Evolutionary conservation across 139 green algal species (phyloP).

Genomic region (Tetradesmus lagerheimii): DNA sequence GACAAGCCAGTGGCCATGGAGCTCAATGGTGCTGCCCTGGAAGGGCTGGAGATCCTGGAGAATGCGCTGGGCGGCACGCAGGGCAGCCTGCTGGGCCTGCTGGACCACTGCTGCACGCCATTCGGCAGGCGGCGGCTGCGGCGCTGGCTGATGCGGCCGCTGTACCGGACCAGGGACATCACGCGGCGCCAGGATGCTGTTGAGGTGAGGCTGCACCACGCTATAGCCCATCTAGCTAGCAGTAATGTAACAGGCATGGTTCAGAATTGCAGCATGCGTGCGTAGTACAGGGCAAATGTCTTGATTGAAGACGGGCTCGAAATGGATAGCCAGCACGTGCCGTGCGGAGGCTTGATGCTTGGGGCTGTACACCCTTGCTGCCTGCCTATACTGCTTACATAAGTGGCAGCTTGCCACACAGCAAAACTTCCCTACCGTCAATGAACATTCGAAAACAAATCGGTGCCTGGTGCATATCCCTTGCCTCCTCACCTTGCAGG

Average conservation of each 20-base stretch:
- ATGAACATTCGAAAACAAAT: no score
- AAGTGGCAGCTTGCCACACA: no score
- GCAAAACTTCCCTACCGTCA: no score
- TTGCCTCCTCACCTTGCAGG: constrained; percentile 34
- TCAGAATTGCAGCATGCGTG: no score
- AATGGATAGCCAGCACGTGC: no score
- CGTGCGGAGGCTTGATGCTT: not conserved
- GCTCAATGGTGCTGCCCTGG: constrained; percentile 94
- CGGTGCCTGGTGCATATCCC: no score
- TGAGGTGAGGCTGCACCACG: constrained; percentile 35
- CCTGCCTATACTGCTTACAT: not conserved
- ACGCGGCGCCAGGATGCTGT: constrained; percentile 81
- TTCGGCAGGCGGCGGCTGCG: constrained; percentile 90
- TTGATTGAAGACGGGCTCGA: no score
- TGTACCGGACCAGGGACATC: constrained; percentile 81
- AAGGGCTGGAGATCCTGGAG: constrained; percentile 96
- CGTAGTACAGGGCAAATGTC: no score
- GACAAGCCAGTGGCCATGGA: constrained; percentile 67
- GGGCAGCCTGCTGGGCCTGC: constrained; percentile 87
- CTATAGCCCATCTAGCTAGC: no score
- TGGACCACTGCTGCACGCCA: constrained; percentile 92
- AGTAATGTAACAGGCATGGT: no score
- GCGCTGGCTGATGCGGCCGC: constrained; percentile 90
- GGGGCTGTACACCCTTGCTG: not conserved
- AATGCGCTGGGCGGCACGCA: constrained; percentile 80